A percentile compares a stretch with the other conserved stretches of the same genome.
Conservation (phyloP, 2,329 filamentous ascomycete species). For the Monilinia fructicola region DNA sequence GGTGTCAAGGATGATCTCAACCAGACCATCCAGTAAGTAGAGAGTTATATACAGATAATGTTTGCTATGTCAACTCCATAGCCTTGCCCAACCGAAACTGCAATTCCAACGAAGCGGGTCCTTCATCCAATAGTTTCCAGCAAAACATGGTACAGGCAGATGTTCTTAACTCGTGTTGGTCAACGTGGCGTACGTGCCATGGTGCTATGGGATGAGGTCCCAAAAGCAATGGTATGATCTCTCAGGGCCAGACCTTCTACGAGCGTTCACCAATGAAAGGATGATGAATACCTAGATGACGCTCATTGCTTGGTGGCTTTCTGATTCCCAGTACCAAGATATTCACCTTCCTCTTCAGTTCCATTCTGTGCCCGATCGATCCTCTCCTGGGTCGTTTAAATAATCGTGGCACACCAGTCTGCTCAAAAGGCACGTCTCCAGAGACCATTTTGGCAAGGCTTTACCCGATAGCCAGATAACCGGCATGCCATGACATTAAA, state of each 20-base stretch:
- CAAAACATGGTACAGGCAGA: background rate
- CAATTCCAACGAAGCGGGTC: background rate
- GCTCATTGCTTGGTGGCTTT: conserved; percentile 14
- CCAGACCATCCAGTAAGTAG: no score
- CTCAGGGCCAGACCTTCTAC: background rate
- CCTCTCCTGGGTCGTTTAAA: conserved; percentile 37
- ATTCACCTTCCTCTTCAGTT: conserved; percentile 14
- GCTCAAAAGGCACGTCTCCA: conserved; percentile 38
- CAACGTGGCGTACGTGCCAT: background rate
- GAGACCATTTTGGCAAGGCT: conserved; percentile 46
- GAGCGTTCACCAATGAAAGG: background rate
- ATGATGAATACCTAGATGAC: no score
- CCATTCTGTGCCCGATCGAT: conserved; percentile 19
- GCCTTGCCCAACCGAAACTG: background rate
- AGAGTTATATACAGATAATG: background rate
- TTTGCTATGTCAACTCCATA: background rate
- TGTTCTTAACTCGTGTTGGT: background rate
- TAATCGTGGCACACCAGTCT: conserved; percentile 43
- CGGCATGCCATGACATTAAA: conserved; percentile 25
- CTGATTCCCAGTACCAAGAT: conserved; percentile 13
- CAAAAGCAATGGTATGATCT: background rate
- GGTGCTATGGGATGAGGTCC: background rate
- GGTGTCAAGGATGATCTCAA: background rate
- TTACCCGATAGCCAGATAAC: conserved; percentile 43
- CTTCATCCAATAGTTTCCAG: no score